Conservation (phyloP, 495 filamentous ascomycete species). For the Xylaria cubensis region DNA sequence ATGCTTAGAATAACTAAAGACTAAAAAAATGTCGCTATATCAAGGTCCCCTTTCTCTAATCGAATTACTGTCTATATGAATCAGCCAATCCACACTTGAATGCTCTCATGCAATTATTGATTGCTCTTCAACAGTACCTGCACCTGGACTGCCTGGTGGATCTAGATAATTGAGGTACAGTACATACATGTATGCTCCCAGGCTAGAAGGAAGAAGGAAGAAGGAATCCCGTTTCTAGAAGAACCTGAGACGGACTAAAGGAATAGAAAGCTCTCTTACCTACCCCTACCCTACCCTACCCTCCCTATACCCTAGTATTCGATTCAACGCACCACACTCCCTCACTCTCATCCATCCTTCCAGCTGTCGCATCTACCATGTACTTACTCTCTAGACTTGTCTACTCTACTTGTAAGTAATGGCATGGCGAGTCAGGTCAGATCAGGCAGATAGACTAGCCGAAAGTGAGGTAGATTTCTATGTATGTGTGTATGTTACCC, state of each 20-base stretch:
- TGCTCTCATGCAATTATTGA: too few species aligned
- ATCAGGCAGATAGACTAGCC: neutral
- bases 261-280: neutral
- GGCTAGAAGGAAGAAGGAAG: neutral
- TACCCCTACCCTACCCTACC: neutral
- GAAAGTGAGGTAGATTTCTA: too few species aligned
- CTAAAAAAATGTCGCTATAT: neutral
- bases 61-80: too few species aligned
- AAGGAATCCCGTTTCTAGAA: slow-evolving; percentile 10
- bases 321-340: neutral
- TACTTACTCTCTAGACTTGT: neutral
- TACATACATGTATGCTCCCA: neutral
- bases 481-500: too few species aligned
- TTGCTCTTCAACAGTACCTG: too few species aligned
- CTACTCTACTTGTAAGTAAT: neutral
- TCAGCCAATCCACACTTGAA: too few species aligned
- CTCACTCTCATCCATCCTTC: neutral
- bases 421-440: neutral
- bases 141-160: too few species aligned
- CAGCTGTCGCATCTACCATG: neutral
- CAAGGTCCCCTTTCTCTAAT: too few species aligned
- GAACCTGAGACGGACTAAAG: slow-evolving; percentile 10
- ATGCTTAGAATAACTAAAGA: neutral
- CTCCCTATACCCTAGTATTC: too few species aligned
- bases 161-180: too few species aligned